Evolutionary conservation across 73 alveolate species (phyloP).

Genomic region (Paramecium tetraurelia): DNA sequence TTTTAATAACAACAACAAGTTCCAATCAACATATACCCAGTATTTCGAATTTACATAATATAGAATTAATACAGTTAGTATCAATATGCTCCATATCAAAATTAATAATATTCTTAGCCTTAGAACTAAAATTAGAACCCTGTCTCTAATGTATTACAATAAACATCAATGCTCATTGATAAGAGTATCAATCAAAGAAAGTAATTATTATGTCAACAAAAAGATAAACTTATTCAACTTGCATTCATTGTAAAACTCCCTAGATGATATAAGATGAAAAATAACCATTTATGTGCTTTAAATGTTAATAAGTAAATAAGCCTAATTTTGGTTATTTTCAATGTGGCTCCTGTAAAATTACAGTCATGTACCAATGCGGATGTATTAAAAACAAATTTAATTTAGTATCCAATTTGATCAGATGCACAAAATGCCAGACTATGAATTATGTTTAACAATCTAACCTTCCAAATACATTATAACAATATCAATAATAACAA

Average conservation of each 20-base stretch:
- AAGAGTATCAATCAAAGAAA: neutral
- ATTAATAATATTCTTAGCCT: neutral
- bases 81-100: neutral
- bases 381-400: neutral
- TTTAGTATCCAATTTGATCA: neutral
- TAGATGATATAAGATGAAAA: neutral
- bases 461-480: neutral
- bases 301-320: neutral
- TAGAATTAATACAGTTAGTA: neutral
- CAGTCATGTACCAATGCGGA: neutral
- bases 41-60: neutral
- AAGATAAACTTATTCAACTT: neutral
- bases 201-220: neutral
- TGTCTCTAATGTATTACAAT: neutral
- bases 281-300: neutral
- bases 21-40: neutral
- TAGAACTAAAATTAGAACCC: neutral
- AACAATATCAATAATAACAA: neutral
- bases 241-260: neutral
- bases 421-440: neutral
- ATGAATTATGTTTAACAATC: constrained; percentile 1
- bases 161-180: neutral
- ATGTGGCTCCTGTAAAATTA: neutral
- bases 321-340: neutral
- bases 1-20: neutral